Percentiles rank a stretch among this genome's conserved stretches.
phyloP scores from a whole-genome alignment of 768 basidiomycete species.

The Tricholoma bakamatsutake region DNA sequence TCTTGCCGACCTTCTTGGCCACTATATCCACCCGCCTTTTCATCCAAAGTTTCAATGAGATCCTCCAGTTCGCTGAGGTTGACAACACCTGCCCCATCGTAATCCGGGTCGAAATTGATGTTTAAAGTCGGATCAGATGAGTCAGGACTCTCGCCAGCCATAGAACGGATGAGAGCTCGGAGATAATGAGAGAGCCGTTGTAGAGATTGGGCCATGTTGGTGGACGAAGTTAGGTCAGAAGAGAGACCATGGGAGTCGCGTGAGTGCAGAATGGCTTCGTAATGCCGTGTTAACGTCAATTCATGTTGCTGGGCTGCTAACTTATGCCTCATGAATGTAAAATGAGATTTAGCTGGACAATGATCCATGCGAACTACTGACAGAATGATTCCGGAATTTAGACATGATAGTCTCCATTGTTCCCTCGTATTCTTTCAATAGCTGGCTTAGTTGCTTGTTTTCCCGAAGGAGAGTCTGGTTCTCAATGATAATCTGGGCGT shows the following conservation, averaged over 20 bases:
- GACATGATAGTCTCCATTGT: slow-evolving; percentile 96
- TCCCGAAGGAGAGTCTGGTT: slow-evolving; percentile 91
- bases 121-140: slow-evolving; percentile 28
- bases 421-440: slow-evolving; percentile 91
- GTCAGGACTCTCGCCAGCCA: slow-evolving; percentile 61
- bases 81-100: slow-evolving; percentile 27
- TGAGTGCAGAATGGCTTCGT: slow-evolving; percentile 71
- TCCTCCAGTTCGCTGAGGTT: slow-evolving; percentile 35
- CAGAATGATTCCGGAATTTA: slow-evolving; percentile 84
- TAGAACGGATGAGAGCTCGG: slow-evolving; percentile 63
- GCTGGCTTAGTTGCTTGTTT: slow-evolving; percentile 85
- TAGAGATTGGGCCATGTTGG: slow-evolving; percentile 59
- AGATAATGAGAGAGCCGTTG: slow-evolving; percentile 67
- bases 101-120: slow-evolving; percentile 27
- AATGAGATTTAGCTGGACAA: background rate
- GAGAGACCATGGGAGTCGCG: slow-evolving; percentile 54
- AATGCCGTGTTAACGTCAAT: slow-evolving; percentile 80
- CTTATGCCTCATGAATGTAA: slow-evolving; percentile 33
- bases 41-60: slow-evolving; percentile 39
- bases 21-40: slow-evolving; percentile 19
- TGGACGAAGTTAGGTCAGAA: slow-evolving; percentile 50
- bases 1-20: slow-evolving; percentile 48
- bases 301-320: slow-evolving; percentile 91
- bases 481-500: slow-evolving; percentile 87
- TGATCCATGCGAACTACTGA: slow-evolving; percentile 14